phyloP scores from a whole-genome alignment of 1,284 basidiomycete genomes.

The Cryptococcus hybrid region DNA sequence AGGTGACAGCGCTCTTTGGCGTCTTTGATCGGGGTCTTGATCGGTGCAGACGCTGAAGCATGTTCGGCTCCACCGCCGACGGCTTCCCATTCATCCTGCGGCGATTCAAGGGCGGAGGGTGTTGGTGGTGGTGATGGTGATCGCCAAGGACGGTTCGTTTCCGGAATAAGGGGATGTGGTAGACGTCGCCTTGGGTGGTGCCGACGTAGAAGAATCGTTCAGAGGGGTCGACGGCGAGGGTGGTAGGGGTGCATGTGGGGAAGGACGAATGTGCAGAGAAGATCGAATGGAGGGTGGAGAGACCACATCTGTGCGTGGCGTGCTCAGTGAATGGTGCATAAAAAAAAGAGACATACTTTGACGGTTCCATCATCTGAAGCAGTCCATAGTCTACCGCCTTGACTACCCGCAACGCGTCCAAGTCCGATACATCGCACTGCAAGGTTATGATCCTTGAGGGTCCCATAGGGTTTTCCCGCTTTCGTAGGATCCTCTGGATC shows the following conservation, averaged over 20 bases:
- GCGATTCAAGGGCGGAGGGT: slow-evolving; percentile 35
- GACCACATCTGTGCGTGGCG: slow-evolving; percentile 68
- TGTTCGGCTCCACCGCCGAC: slow-evolving; percentile 71
- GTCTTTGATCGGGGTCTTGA: too few species aligned
- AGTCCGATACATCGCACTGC: slow-evolving; percentile 79
- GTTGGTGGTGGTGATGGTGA: too few species aligned
- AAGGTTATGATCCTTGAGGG: slow-evolving; percentile 86
- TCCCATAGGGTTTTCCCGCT: slow-evolving; percentile 64
- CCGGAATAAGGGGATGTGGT: slow-evolving; percentile 77
- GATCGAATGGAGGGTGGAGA: slow-evolving; percentile 62
- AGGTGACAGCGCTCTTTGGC: slow-evolving; percentile 46
- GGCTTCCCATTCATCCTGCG: slow-evolving; percentile 58
- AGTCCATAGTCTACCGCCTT: slow-evolving; percentile 57
- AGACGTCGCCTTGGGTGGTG: slow-evolving; percentile 66
- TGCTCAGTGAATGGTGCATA: not conserved
- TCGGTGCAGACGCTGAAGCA: slow-evolving; percentile 59
- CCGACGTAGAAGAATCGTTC: slow-evolving; percentile 88
- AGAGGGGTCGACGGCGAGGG: slow-evolving; percentile 72
- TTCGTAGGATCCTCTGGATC: slow-evolving; percentile 26
- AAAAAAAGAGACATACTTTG: slow-evolving; percentile 60
- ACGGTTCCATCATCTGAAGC: slow-evolving; percentile 86
- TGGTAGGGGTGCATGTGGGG: slow-evolving; percentile 57
- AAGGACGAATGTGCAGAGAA: slow-evolving; percentile 83
- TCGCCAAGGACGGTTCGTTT: slow-evolving; percentile 55
- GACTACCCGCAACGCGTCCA: slow-evolving; percentile 50